Evolutionary conservation across 1,284 basidiomycete genomes (phyloP), one percentile per base, ranked within the genome.

Genomic region (Boletus sp.): DNA sequence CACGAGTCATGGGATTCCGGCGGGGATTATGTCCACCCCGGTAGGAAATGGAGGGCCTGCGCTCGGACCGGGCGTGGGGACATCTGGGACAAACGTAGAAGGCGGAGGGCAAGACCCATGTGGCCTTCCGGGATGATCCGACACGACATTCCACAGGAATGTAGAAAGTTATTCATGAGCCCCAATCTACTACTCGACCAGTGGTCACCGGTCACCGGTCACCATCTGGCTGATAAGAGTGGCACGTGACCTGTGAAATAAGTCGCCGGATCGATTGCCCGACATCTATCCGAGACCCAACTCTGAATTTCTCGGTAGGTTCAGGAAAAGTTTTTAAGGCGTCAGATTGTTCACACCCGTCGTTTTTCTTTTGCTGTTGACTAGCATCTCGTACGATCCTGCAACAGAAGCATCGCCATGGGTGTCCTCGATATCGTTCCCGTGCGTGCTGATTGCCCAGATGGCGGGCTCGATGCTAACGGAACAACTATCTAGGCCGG

Each of bases 391-490:
- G 16, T 29, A 42, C 55, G 47, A 49, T 52, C 41, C 23, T 33
- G 12, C 33, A 25, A 27, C 43, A 36, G 14, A 48, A 38, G 8
- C 4, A 37, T 44, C 49, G 41, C 32, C 51, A 78, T 78, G 77
- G 77, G 78, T 60, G 62, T 80, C 56, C 76, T 80, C 57, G 78
- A 81, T 58, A 67, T 80, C 62, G 78, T 80, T 51, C 78, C 79
- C 19, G 78, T 81, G 57, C 50, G 78, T 72, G 27, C 12, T 12
- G n/a, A 29, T 17, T n/a, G 26, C 22, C 5, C 2, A 9, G n/a
- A 32, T 13, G 26, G 13, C n/a, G 25, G 30, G 25, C 23, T 36
- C n/a, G 48, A 57, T 52, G n/a, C 55, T 55, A n/a, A 64, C 33
- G 26, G 10, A 33, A 5, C 17, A 27, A 25, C n/a, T 33, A 19